phyloP scores from a whole-genome alignment of 371 early-diverging fungal genomes.

The Lichtheimia hyalospora region DNA sequence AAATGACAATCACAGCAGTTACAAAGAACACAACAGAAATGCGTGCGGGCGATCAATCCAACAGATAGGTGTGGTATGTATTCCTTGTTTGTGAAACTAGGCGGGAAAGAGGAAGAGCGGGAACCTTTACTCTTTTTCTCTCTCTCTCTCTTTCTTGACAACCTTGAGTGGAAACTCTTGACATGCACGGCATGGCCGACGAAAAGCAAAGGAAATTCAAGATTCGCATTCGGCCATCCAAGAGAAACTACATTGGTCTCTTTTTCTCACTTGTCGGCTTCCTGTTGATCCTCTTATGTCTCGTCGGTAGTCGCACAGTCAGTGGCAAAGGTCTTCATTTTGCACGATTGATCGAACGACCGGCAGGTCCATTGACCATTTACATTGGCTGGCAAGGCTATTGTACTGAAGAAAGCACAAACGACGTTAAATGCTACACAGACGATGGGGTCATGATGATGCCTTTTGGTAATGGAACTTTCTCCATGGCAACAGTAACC shows the following conservation, averaged over 20 bases:
- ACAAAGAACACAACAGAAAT: no score
- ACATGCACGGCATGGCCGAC: slow-evolving; percentile 1
- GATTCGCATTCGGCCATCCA: slow-evolving; percentile 19
- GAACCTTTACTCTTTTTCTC: no score
- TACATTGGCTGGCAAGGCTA: slow-evolving; percentile 44
- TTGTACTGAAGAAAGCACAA: slow-evolving; percentile 24
- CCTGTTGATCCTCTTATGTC: slow-evolving; percentile 33
- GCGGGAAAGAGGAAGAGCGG: no score
- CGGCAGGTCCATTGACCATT: slow-evolving; percentile 15
- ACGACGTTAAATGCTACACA: slow-evolving; percentile 12
- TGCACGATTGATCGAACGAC: slow-evolving; percentile 28
- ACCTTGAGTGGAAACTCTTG: no score
- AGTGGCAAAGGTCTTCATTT: slow-evolving; percentile 32
- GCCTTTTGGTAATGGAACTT: slow-evolving; percentile 35
- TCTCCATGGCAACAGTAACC: not conserved
- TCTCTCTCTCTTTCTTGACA: no score
- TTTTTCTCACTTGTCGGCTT: slow-evolving; percentile 33
- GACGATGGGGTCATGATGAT: slow-evolving; percentile 36
- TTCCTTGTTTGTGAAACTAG: no score
- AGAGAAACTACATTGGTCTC: slow-evolving; percentile 28
- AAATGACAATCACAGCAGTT: no score
- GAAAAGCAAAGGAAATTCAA: slow-evolving; percentile 18
- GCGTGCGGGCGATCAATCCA: no score
- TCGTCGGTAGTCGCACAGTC: slow-evolving; percentile 25
- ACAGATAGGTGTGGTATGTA: no score